A percentile compares a stretch with the other conserved stretches of the same genome.
phyloP scores from a whole-genome alignment of 1,284 basidiomycete genomes.

The Stygiomarasmius scandens region DNA sequence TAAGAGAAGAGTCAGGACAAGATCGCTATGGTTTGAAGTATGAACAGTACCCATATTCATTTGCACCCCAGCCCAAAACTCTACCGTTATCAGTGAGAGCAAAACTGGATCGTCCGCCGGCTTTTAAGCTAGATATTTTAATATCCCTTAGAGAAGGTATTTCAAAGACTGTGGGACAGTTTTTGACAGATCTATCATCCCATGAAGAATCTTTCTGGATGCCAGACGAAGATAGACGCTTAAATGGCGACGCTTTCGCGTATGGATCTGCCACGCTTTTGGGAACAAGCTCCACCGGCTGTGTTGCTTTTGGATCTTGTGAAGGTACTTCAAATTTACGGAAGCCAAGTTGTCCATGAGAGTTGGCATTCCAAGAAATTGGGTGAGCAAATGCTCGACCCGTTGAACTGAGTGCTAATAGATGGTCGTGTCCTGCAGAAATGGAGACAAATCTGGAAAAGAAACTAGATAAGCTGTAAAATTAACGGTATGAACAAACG shows the following conservation, averaged over 20 bases:
- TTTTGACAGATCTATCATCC: constrained; percentile 62
- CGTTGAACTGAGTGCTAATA: constrained; percentile 82
- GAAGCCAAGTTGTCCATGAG: constrained; percentile 84
- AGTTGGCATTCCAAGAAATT: constrained; percentile 78
- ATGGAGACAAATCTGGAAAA: constrained; percentile 68
- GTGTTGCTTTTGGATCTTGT: constrained; percentile 23
- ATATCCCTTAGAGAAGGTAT: constrained; percentile 77
- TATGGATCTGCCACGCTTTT: constrained; percentile 57
- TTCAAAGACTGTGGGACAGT: constrained; percentile 77
- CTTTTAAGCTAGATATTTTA: constrained; percentile 68
- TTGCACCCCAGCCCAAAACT: constrained; percentile 90
- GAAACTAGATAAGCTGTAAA: not conserved
- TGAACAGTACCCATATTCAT: constrained; percentile 68
- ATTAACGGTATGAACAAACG: not conserved
- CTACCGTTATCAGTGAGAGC: constrained; percentile 69
- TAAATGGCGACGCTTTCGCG: constrained; percentile 42
- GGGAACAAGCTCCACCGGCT: constrained; percentile 63
- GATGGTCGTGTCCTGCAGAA: constrained; percentile 77
- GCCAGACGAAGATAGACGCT: constrained; percentile 30
- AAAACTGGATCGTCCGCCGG: constrained; percentile 78
- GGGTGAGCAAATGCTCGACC: constrained; percentile 86
- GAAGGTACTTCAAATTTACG: constrained; percentile 59
- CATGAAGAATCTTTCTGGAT: constrained; percentile 36
- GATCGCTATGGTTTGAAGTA: not conserved
- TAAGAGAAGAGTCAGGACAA: constrained; percentile 26